Conservation (phyloP, 768 basidiomycete genomes). For the Ramaria rubella region DNA sequence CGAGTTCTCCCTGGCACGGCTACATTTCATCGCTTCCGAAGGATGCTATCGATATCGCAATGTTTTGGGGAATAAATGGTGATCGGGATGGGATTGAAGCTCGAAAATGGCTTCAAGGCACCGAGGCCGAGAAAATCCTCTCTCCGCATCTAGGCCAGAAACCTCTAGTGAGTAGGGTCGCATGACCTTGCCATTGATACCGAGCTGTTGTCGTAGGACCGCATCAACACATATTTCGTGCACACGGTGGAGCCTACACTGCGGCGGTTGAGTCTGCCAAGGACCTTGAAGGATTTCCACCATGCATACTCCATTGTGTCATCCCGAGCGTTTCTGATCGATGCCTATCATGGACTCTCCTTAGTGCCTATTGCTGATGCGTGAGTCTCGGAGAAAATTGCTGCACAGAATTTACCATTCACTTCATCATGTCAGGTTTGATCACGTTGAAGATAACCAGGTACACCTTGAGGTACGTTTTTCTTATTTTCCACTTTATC, state of each 20-base stretch:
- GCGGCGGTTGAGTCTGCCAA: conserved; percentile 2
- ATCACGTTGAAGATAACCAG: conserved; percentile 61
- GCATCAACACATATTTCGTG: conserved; percentile 4
- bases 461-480: conserved; percentile 63
- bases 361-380: conserved; percentile 85
- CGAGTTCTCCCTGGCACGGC: conserved; percentile 51
- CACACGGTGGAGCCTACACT: conserved; percentile 6
- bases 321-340: conserved; percentile 77
- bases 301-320: conserved; percentile 63
- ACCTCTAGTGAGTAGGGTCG: not conserved
- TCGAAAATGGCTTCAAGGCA: conserved; percentile 5
- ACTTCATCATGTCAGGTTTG: conserved; percentile 46
- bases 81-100: conserved; percentile 8
- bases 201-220: not conserved
- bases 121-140: conserved; percentile 7
- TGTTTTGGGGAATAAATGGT: conserved; percentile 45
- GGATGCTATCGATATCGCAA: conserved; percentile 45
- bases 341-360: conserved; percentile 70
- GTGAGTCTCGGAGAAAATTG: conserved; percentile 35
- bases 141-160: not conserved
- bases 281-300: conserved; percentile 36
- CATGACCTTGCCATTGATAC: not conserved
- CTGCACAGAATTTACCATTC: conserved; percentile 19
- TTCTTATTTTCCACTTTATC: not conserved
- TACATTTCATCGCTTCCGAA: conserved; percentile 63